These are phyloP conservation scores for Boletus rex-veris DNA, from an alignment of 768 basidiomycete species.

Conservation along the genomic window DNA sequence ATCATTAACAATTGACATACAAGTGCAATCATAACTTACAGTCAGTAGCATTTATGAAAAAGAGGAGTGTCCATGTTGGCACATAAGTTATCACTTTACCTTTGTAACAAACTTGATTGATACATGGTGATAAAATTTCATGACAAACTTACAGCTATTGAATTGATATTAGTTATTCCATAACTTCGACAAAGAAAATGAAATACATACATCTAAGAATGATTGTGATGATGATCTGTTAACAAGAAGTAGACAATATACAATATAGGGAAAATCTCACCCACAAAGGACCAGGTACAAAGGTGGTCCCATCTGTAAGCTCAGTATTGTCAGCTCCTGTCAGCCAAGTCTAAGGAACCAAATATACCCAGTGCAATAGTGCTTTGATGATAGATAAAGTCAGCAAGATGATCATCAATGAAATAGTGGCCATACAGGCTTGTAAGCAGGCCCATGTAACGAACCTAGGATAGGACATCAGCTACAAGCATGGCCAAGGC, in stretches of 20 bases:
- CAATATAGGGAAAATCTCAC: not conserved
- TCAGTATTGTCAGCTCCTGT: not conserved
- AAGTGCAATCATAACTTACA: not conserved
- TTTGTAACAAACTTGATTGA: not conserved
- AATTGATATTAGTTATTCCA: not conserved
- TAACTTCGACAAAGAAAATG: not conserved
- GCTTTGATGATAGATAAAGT: not conserved
- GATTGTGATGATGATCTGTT: not conserved
- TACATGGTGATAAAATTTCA: not conserved
- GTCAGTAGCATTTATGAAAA: not conserved
- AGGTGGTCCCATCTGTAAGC: not conserved
- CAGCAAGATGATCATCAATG: not conserved
- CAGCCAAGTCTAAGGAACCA: too few species aligned
- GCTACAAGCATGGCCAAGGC: not conserved
- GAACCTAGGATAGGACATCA: not conserved
- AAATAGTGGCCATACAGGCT: not conserved
- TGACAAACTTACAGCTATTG: not conserved
- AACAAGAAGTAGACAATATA: not conserved
- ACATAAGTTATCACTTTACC: not conserved
- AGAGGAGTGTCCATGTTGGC: not conserved
- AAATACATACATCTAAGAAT: slow-evolving; percentile 2
- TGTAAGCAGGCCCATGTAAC: slow-evolving; percentile 2
- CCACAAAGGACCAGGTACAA: slow-evolving; percentile 3
- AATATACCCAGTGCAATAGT: not conserved
- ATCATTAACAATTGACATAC: not conserved